A percentile compares a stretch with the other conserved stretches of the same genome.
Conservation (phyloP, 257 asterid genomes). For the Solanum paucissectum region DNA sequence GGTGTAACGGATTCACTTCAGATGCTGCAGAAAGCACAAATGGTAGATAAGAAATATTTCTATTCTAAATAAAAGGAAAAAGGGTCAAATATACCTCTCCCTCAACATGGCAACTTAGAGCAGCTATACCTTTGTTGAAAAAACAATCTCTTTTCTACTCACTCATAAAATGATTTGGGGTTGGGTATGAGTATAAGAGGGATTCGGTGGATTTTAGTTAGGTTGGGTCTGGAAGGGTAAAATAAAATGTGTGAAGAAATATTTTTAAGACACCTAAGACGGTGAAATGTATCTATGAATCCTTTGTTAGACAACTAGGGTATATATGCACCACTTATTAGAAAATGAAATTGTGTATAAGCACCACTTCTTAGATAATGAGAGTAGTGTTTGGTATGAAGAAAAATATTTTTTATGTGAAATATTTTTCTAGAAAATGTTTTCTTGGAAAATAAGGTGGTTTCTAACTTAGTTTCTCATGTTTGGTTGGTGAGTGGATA, state of each 20-base stretch:
- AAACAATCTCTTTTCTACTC: not conserved
- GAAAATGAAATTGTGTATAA: not conserved
- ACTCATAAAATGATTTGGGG: not conserved
- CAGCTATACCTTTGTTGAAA: not conserved
- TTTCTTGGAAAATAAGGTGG: not conserved
- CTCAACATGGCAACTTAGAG: not conserved
- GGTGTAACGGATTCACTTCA: slow-evolving; percentile 72
- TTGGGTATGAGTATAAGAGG: not conserved
- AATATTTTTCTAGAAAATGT: too few relatives aligned
- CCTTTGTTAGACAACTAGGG: not conserved
- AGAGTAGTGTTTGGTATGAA: not conserved
- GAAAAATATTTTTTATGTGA: not conserved
- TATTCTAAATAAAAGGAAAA: not conserved
- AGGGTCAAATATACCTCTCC: not conserved
- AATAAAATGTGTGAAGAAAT: not conserved
- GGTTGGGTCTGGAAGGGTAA: not conserved
- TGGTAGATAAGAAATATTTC: not conserved
- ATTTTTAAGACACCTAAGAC: not conserved
- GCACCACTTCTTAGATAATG: not conserved
- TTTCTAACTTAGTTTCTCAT: too few relatives aligned
- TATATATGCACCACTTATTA: not conserved
- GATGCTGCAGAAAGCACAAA: slow-evolving; percentile 64
- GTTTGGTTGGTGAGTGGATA: not conserved
- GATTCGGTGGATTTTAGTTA: too few relatives aligned
- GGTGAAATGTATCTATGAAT: not conserved